These are phyloP conservation scores for Termitomyces eurrhizus DNA, from an alignment of 768 basidiomycete species.

Conservation along the genomic window DNA sequence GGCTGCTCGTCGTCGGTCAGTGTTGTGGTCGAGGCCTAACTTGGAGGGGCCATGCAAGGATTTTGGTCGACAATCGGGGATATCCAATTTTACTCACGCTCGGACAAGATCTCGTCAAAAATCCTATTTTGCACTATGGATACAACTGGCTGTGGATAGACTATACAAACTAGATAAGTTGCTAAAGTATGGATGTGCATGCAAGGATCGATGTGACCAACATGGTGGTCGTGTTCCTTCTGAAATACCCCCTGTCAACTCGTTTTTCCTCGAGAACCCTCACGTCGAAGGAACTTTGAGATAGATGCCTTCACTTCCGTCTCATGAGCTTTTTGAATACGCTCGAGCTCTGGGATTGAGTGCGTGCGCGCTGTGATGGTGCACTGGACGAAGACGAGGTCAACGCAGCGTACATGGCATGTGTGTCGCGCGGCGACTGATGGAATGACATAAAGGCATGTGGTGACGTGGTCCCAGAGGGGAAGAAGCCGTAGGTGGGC, in stretches of 20 bases:
- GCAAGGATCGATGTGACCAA: conserved; percentile 12
- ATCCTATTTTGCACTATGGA: not conserved
- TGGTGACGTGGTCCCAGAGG: conserved; percentile 48
- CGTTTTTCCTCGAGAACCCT: not conserved
- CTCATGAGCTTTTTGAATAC: conserved; percentile 31
- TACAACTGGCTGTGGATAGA: conserved; percentile 14
- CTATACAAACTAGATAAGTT: conserved; percentile 15
- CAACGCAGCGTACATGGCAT: conserved; percentile 56
- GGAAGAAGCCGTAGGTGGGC: conserved; percentile 59
- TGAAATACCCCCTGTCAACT: not conserved
- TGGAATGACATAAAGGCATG: conserved; percentile 55
- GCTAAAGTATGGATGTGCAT: conserved; percentile 7
- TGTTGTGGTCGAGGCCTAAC: not conserved
- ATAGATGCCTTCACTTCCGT: conserved; percentile 23
- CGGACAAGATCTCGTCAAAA: conserved; percentile 7
- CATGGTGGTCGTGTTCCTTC: conserved; percentile 4
- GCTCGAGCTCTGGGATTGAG: conserved; percentile 21
- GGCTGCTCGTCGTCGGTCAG: conserved; percentile 4
- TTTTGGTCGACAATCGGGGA: conserved; percentile 13
- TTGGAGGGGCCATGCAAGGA: not conserved
- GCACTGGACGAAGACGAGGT: conserved; percentile 20
- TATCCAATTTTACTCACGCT: conserved; percentile 20
- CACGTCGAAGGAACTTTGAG: no score
- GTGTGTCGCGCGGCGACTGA: conserved; percentile 57
- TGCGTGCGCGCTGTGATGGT: conserved; percentile 15